Evolutionary conservation across 805 yeast species (phyloP).

Genomic region (Ogataea trehaloabstinens): DNA sequence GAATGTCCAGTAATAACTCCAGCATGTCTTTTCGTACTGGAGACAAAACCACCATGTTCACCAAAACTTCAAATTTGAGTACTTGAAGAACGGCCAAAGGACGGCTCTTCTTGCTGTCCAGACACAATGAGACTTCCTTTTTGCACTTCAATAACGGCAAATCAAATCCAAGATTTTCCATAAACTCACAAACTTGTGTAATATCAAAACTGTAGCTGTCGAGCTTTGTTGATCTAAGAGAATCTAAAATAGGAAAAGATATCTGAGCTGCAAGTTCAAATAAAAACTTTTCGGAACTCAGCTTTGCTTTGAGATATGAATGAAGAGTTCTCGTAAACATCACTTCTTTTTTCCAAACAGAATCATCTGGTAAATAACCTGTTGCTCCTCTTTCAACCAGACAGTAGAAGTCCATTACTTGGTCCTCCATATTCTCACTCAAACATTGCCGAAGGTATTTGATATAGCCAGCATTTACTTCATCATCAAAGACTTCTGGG

Average conservation of each 20-base stretch:
- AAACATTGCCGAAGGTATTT: slow-evolving; percentile 11
- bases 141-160: neutral
- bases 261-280: neutral
- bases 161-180: slow-evolving; percentile 9
- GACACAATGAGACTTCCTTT: slow-evolving; percentile 1
- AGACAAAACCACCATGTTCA: slow-evolving; percentile 3
- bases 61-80: slow-evolving; percentile 11
- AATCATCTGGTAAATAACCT: neutral
- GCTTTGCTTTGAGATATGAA: neutral
- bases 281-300: neutral
- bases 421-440: slow-evolving; percentile 8
- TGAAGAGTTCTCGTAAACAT: neutral
- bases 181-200: slow-evolving; percentile 1
- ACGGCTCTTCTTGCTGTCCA: slow-evolving; percentile 10
- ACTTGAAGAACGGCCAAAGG: slow-evolving; percentile 13
- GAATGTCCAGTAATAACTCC: slow-evolving; percentile 2
- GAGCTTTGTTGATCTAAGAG: neutral
- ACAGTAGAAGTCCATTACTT: slow-evolving; percentile 15
- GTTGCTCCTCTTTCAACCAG: slow-evolving; percentile 11
- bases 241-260: neutral
- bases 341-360: slow-evolving; percentile 5
- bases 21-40: neutral
- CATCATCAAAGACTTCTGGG: slow-evolving; percentile 6
- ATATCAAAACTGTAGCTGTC: neutral
- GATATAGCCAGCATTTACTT: slow-evolving; percentile 10